Evolutionary conservation across 1,139 yeast species (phyloP).

Genomic region (Suhomyces chickasaworum): DNA sequence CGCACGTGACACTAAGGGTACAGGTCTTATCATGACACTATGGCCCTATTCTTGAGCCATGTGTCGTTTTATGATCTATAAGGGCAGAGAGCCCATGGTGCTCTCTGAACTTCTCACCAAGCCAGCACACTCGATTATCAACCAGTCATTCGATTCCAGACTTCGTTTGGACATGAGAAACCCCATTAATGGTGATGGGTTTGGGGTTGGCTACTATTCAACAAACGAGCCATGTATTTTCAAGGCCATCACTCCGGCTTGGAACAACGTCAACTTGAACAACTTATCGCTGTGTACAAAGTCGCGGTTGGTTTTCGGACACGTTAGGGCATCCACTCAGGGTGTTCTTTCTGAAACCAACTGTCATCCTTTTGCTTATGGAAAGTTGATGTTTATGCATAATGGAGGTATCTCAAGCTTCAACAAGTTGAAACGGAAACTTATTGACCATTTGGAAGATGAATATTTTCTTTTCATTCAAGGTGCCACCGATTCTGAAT

Average conservation of each 20-base stretch:
- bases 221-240: constrained; percentile 71
- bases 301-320: constrained; percentile 85
- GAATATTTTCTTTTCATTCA: constrained; percentile 78
- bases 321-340: constrained; percentile 93
- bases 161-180: constrained; percentile 82
- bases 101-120: constrained; percentile 85
- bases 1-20: not conserved
- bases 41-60: constrained; percentile 19
- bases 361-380: constrained; percentile 92
- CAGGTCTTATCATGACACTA: not conserved
- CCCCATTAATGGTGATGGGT: constrained; percentile 97
- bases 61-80: constrained; percentile 55
- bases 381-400: constrained; percentile 93
- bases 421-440: constrained; percentile 65
- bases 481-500: constrained; percentile 95
- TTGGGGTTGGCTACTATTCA: constrained; percentile 92
- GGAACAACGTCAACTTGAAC: constrained; percentile 92
- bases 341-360: constrained; percentile 93
- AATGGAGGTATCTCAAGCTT: constrained; percentile 89
- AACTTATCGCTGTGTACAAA: constrained; percentile 85
- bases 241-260: constrained; percentile 95
- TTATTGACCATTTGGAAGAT: constrained; percentile 75
- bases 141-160: constrained; percentile 91
- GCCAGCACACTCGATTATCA: constrained; percentile 96
- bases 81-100: constrained; percentile 72